A percentile compares a stretch with the other conserved stretches of the same genome.
Evolutionary conservation across 768 basidiomycete genomes (phyloP).

Genomic region (Panellus pusillus): DNA sequence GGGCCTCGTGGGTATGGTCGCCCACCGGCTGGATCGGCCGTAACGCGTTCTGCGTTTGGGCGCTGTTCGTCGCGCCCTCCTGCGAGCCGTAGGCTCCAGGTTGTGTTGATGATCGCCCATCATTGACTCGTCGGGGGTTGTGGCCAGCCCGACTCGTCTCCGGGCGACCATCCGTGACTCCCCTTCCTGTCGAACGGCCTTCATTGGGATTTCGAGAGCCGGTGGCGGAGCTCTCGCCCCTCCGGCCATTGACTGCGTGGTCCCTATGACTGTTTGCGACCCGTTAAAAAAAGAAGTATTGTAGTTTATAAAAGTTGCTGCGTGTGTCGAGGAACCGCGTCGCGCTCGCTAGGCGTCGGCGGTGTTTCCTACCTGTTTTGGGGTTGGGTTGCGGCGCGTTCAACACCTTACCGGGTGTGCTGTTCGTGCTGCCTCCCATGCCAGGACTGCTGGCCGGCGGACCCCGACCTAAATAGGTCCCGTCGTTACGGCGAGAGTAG

Average conservation of each 20-base stretch:
- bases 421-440: not conserved
- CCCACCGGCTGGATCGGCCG: too few relatives aligned
- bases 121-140: not conserved
- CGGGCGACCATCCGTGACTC: not conserved
- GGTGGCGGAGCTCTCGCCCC: conserved; percentile 9
- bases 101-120: not conserved
- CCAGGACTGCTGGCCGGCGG: conserved; percentile 2
- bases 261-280: not conserved
- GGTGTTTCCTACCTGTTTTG: too few relatives aligned
- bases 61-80: too few relatives aligned
- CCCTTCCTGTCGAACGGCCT: conserved; percentile 2
- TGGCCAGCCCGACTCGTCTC: not conserved
- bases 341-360: too few relatives aligned
- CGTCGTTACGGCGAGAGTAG: not conserved
- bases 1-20: too few relatives aligned
- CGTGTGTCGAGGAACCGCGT: too few relatives aligned
- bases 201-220: not conserved
- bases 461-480: not conserved
- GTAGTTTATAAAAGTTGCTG: too few relatives aligned
- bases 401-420: not conserved
- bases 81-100: not conserved
- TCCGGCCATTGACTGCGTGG: not conserved
- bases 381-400: too few relatives aligned
- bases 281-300: too few relatives aligned
- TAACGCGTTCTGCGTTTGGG: too few relatives aligned